Conservation (phyloP, 106 monocot genomes). For the Allium sativum region DNA sequence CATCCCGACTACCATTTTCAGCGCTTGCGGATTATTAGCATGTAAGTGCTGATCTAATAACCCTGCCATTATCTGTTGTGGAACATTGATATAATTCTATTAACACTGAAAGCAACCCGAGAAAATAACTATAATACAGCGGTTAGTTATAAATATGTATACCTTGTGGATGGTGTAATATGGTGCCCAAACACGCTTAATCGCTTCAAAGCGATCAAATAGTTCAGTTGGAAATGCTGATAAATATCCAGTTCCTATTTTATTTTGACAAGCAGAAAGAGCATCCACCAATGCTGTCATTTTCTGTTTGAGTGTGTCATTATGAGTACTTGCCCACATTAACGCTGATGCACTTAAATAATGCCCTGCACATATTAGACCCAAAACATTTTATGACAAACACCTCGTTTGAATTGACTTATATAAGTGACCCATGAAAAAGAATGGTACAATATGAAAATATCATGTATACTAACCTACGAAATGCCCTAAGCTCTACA, state of each 20-base stretch:
- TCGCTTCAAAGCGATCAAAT: constrained; percentile 78
- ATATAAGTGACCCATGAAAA: no score
- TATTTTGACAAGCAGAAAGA: constrained; percentile 70
- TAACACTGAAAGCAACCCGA: not conserved
- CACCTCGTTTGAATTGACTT: no score
- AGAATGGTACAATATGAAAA: no score
- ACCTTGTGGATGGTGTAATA: constrained; percentile 99
- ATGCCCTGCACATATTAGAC: constrained; percentile 48
- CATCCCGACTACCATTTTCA: constrained; percentile 79
- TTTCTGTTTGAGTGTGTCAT: constrained; percentile 45
- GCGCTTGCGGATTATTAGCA: constrained; percentile 42
- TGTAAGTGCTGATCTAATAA: constrained; percentile 74
- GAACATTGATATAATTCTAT: not conserved
- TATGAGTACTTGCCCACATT: constrained; percentile 93
- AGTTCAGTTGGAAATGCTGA: constrained; percentile 83
- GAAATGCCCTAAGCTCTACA: constrained; percentile 79
- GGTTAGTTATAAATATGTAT: not conserved
- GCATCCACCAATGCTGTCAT: constrained; percentile 65
- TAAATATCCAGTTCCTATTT: constrained; percentile 81
- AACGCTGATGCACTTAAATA: constrained; percentile 83
- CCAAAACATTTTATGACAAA: no score
- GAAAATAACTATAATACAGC: not conserved
- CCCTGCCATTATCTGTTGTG: constrained; percentile 79
- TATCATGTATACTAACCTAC: constrained; percentile 12
- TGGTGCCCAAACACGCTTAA: constrained; percentile 87